These are phyloP conservation scores for Rhizopus microsporus DNA, from an alignment of 371 early-diverging fungal species.

Conservation along the genomic window DNA sequence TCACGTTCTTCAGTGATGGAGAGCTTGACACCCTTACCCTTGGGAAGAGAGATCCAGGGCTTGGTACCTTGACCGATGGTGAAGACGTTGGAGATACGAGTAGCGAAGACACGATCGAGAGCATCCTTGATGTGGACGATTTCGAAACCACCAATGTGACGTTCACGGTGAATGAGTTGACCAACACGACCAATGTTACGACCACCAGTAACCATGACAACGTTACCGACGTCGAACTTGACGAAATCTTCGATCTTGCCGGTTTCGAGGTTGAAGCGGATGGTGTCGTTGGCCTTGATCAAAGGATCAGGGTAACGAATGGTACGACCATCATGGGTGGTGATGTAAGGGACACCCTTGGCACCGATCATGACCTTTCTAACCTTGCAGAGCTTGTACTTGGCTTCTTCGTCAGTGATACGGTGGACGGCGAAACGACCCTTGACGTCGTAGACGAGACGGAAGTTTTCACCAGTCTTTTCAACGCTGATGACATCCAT, in stretches of 20 bases:
- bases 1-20: conserved; percentile 91
- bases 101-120: conserved; percentile 86
- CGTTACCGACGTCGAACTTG: conserved; percentile 97
- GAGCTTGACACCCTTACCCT: conserved; percentile 40
- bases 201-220: conserved; percentile 98
- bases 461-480: conserved; percentile 99
- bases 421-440: conserved; percentile 99
- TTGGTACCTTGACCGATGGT: conserved; percentile 82
- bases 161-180: conserved; percentile 96
- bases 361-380: conserved; percentile 91
- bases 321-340: conserved; percentile 99
- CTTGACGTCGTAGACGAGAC: conserved; percentile 98
- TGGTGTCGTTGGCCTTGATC: conserved; percentile 98
- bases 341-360: conserved; percentile 95
- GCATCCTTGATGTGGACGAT: conserved; percentile 94
- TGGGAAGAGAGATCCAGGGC: conserved; percentile 83
- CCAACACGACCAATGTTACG: conserved; percentile 99
- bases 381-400: conserved; percentile 99
- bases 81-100: conserved; percentile 91
- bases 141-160: conserved; percentile 97
- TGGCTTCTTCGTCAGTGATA: conserved; percentile 98
- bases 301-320: conserved; percentile 99
- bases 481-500: conserved; percentile 99
- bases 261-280: conserved; percentile 95
- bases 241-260: conserved; percentile 94